Conservation (phyloP, 2,329 filamentous ascomycete species). For the Diaporthe sp. region DNA sequence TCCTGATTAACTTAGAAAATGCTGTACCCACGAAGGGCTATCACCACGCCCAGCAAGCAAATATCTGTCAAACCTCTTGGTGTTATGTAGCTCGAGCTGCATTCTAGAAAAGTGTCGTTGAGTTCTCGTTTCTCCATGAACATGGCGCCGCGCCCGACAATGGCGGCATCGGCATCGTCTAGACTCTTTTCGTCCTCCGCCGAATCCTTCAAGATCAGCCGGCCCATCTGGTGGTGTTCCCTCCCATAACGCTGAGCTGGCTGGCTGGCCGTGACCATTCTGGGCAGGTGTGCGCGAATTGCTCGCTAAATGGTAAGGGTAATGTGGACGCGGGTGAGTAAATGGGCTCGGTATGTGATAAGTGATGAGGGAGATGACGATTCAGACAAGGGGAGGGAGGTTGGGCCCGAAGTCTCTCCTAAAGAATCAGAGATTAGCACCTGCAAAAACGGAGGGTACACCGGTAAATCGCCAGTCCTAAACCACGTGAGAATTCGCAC, state of each 20-base stretch:
- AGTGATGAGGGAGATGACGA: not conserved
- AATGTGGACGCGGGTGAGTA: not conserved
- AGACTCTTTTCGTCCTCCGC: not conserved
- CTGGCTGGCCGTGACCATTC: not conserved
- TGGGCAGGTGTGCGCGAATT: not conserved
- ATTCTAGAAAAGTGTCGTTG: too few relatives aligned
- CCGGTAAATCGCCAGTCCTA: too few relatives aligned
- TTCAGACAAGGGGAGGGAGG: not conserved
- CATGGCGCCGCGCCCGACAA: not conserved
- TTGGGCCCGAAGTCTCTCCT: not conserved
- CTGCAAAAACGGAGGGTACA: too few relatives aligned
- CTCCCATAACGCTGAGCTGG: not conserved
- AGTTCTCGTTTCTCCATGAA: not conserved
- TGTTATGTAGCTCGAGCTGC: not conserved
- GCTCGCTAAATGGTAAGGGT: not conserved
- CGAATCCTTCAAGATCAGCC: not conserved
- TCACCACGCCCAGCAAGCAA: not conserved
- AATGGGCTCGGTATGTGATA: not conserved
- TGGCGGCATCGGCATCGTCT: not conserved
- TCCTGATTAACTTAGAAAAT: too few relatives aligned
- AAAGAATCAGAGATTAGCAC: too few relatives aligned
- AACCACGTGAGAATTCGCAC: too few relatives aligned
- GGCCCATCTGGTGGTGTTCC: not conserved
- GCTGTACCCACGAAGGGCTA: not conserved
- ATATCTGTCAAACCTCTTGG: not conserved